Evolutionary conservation across 2,329 filamentous ascomycete species (phyloP).

Genomic region (Lachnellula occidentalis): DNA sequence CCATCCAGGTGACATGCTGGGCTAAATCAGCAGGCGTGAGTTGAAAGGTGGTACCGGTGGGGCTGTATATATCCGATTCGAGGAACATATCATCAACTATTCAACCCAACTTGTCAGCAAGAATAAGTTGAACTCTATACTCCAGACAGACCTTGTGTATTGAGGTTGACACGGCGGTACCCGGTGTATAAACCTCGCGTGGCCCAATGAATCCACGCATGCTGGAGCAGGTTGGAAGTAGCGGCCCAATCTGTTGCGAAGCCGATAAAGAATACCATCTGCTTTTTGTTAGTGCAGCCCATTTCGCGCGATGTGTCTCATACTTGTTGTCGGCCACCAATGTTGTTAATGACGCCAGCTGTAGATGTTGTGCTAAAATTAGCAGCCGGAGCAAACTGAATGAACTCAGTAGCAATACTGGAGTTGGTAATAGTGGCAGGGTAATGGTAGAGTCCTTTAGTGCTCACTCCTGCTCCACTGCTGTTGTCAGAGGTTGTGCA

Average conservation of each 20-base stretch:
- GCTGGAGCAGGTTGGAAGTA: constrained; percentile 53
- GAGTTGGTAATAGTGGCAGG: constrained; percentile 50
- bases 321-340: constrained; percentile 48
- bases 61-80: constrained; percentile 43
- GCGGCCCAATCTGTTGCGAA: constrained; percentile 41
- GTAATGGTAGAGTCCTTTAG: constrained; percentile 51
- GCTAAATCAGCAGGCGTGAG: constrained; percentile 42
- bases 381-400: constrained; percentile 44
- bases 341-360: constrained; percentile 56
- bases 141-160: constrained; percentile 18
- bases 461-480: constrained; percentile 41
- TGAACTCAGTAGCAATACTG: constrained; percentile 48
- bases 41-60: constrained; percentile 44
- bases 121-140: constrained; percentile 2
- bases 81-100: constrained; percentile 58
- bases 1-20: constrained; percentile 40
- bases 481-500: neutral
- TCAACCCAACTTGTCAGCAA: constrained; percentile 6
- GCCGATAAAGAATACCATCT: constrained; percentile 54
- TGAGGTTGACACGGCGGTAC: constrained; percentile 23
- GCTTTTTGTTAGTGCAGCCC: neutral
- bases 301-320: neutral
- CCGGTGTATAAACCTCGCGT: constrained; percentile 47
- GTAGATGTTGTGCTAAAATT: constrained; percentile 36
- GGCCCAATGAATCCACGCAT: constrained; percentile 58